A percentile compares a stretch with the other conserved stretches of the same genome.
Conservation (phyloP, 2,329 filamentous ascomycete genomes). For the Westerdykella ornata region DNA sequence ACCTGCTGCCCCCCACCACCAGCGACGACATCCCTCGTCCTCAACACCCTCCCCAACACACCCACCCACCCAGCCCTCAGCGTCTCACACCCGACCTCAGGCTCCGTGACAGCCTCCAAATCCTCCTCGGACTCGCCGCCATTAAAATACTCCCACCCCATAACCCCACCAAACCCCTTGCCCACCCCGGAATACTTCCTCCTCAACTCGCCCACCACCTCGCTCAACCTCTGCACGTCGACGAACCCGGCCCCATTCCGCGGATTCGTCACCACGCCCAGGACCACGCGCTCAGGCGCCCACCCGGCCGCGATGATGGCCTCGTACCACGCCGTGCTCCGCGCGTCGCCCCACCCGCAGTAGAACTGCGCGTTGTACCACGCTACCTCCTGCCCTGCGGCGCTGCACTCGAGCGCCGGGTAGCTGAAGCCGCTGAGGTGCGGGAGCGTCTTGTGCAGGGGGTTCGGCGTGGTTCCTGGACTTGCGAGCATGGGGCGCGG, state of each 20-base stretch:
- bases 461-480: conserved; percentile 27
- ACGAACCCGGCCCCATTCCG: conserved; percentile 62
- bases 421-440: conserved; percentile 82
- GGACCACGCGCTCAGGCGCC: conserved; percentile 64
- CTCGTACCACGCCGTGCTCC: conserved; percentile 47
- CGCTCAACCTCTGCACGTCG: conserved; percentile 50
- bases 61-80: conserved; percentile 56
- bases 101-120: conserved; percentile 17
- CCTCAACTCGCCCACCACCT: conserved; percentile 52
- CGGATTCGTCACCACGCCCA: conserved; percentile 74
- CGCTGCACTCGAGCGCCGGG: conserved; percentile 56
- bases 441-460: conserved; percentile 33
- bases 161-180: conserved; percentile 69
- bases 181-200: conserved; percentile 48
- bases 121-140: conserved; percentile 39
- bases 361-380: conserved; percentile 96
- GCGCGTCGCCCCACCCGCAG: conserved; percentile 73
- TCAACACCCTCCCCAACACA: conserved; percentile 50
- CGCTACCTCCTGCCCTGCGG: conserved; percentile 48
- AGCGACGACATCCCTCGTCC: conserved; percentile 24
- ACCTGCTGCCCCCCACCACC: conserved; percentile 4
- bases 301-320: conserved; percentile 58
- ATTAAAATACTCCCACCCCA: conserved; percentile 97
- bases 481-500: conserved; percentile 25
- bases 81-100: conserved; percentile 22